Base-by-base conservation (phyloP, 1,284 basidiomycete species). In the Melampsora americana region DNA sequence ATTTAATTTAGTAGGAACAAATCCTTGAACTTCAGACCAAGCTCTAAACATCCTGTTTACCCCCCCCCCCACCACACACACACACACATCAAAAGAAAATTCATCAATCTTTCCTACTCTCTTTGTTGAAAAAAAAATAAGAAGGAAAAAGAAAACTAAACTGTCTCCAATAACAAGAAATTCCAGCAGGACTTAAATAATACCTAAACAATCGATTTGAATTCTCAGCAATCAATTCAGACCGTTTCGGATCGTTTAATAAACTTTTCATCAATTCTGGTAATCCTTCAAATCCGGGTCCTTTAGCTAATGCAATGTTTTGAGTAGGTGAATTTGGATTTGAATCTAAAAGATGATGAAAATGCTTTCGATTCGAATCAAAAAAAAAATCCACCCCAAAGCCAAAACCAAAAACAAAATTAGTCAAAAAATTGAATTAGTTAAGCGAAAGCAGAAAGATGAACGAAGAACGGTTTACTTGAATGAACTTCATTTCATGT, bases 271-370 rank as follows among this genome's bases (percentile, higher is more conserved):
- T 84, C 9, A 79, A 80, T 30, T 76, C 69, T 0, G 82, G 79
- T 42, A 84, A 77, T 42, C 78, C 74, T 69, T 79, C 79, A 68
- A 80, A 80, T 26, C 79, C 78, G 26, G 53, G 77, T 72, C 82
- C 70, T 79, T 79, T 64, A 71, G 81, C 64, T 75, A 79, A 78
- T 67, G 84, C 80, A 69, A 84, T 81, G 77, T 84, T 84, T 60
- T 84, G 83, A 20, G 80, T 53, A 0, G 82, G 80, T 30, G 83
- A 81, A 7, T 66, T 69, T 16, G 80, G 78, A 53, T 79, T 66
- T 39, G 72, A 67, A 77, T 82, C 80, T 67, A 84, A 78, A 23
- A 83, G 79, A 76, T 83, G 83, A 72, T 84, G 83, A 74, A 82
- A 84, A 76, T 84, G 83, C 73, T 84, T 26, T 3, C 30, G 7